These are phyloP conservation scores for Lipomyces oligophaga DNA, from an alignment of 805 yeast genomes.

Conservation along the genomic window DNA sequence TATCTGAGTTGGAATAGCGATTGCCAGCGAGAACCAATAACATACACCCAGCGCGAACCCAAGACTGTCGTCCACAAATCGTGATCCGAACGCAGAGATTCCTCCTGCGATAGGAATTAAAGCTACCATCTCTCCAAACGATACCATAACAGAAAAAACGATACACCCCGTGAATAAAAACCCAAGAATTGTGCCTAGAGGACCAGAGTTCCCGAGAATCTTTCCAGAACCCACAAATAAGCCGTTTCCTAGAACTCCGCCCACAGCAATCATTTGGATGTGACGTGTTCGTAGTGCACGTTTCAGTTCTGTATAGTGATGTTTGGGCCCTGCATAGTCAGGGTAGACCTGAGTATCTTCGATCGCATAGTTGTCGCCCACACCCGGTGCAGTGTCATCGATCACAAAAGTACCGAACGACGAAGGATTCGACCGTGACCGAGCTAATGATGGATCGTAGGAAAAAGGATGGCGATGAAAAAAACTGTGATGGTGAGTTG, in stretches of 20 bases:
- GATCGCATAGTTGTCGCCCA: conserved; percentile 22
- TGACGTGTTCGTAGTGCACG: conserved; percentile 53
- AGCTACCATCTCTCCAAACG: conserved; percentile 30
- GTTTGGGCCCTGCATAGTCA: conserved; percentile 5
- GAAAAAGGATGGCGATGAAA: neutral
- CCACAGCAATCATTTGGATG: conserved; percentile 69
- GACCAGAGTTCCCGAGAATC: conserved; percentile 50
- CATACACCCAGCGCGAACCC: conserved; percentile 57
- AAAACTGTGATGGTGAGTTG: neutral
- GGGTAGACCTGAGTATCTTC: conserved; percentile 14
- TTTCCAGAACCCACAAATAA: conserved; percentile 65
- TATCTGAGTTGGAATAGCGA: conserved; percentile 74
- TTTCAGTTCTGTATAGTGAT: conserved; percentile 29
- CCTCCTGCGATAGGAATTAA: conserved; percentile 53
- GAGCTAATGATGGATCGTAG: conserved; percentile 3
- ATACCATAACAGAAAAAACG: conserved; percentile 31
- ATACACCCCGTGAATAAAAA: conserved; percentile 34
- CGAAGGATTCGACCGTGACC: conserved; percentile 16
- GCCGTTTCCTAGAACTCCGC: conserved; percentile 76
- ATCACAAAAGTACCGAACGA: conserved; percentile 24
- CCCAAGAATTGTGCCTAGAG: conserved; percentile 39
- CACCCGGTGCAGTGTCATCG: conserved; percentile 24
- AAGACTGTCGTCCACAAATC: conserved; percentile 49
- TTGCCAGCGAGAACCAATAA: conserved; percentile 67
- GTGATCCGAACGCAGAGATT: conserved; percentile 47